Base-by-base conservation (phyloP, 805 yeast species). In the Saturnispora sanitii region DNA sequence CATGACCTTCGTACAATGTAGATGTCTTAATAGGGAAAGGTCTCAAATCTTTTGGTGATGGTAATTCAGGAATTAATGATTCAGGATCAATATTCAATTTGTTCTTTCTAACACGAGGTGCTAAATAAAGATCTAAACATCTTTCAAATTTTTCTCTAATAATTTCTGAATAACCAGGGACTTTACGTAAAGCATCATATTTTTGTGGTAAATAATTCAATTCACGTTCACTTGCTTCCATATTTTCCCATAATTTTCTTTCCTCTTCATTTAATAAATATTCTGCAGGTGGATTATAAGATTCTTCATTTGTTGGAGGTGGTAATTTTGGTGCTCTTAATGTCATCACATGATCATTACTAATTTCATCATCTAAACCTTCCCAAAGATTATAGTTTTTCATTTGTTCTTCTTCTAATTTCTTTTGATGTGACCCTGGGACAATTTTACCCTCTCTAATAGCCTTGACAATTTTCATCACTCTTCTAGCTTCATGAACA, bases 241-340 rank as follows among this genome's bases (percentile, higher is more conserved):
- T 59, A 34, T 71, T 73, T 48, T 75, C 74, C 84, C 90, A 84
- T 52, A 72, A 67, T 49, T 77, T 69, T 49, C 65, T 67, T 58
- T 90, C 97, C 54, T 86, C 90, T 36, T 77, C 82, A 12, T 77
- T 77, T 46, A 85, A 65, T 49, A 92, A 65, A 55, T 92, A 92
- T 67, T 92, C 99, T 55, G 73, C 95, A 4, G 99, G 99, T 28
- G 99, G 99, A 57, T 92, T 92, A 62, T 92, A 92, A 53, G 92
- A 79, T 66, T 90, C 96, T 50, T 90, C 98, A 57, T 92, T 77
- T 1, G 96, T 85, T 43, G 99, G 99, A 27, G 96, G 97, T 13
- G 95, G 78, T 52, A 86, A 52, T 61, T 92, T 90, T 29, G 99
- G 98, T 13, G 98, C 98, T 57, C 95, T 77, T 52, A 90, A 67